Conservation (phyloP, 2,329 filamentous ascomycete species). For the Sphaerulina populicola region DNA sequence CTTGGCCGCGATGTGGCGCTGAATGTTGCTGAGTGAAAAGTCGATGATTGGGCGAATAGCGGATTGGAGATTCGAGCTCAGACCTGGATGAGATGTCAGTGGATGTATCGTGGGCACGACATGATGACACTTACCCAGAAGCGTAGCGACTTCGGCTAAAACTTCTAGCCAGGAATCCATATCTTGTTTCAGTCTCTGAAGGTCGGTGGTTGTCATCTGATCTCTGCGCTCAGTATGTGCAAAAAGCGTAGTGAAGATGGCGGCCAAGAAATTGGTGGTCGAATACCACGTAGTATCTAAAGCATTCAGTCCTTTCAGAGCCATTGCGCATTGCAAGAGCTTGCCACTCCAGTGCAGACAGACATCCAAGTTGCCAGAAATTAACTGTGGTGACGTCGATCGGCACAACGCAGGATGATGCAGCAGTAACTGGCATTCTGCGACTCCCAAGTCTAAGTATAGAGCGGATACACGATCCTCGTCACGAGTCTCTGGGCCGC, state of each 20-base stretch:
- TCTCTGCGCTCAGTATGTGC: slow-evolving; percentile 59
- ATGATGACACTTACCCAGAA: slow-evolving; percentile 51
- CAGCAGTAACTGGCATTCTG: slow-evolving; percentile 44
- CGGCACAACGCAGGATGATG: slow-evolving; percentile 48
- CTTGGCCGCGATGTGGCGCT: slow-evolving; percentile 38
- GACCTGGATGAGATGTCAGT: slow-evolving; percentile 22
- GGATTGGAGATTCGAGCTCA: slow-evolving; percentile 42
- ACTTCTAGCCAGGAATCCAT: slow-evolving; percentile 64
- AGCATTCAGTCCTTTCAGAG: slow-evolving; percentile 56
- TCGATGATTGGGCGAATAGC: slow-evolving; percentile 45
- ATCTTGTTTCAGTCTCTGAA: slow-evolving; percentile 54
- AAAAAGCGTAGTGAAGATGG: slow-evolving; percentile 64
- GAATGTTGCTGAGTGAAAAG: slow-evolving; percentile 42
- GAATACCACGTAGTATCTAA: slow-evolving; percentile 74
- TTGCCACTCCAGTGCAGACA: slow-evolving; percentile 59
- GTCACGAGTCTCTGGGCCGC: slow-evolving; percentile 38
- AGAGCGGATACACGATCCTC: slow-evolving; percentile 43
- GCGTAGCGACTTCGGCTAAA: slow-evolving; percentile 55
- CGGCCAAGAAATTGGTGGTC: slow-evolving; percentile 61
- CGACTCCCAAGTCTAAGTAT: slow-evolving; percentile 44
- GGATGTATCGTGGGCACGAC: not conserved
- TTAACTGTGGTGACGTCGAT: slow-evolving; percentile 51
- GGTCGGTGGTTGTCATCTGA: slow-evolving; percentile 50
- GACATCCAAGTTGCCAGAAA: slow-evolving; percentile 46
- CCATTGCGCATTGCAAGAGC: slow-evolving; percentile 53